These are phyloP conservation scores for Monilinia fructicola DNA, from an alignment of 2,329 filamentous ascomycete species.

Conservation along the genomic window DNA sequence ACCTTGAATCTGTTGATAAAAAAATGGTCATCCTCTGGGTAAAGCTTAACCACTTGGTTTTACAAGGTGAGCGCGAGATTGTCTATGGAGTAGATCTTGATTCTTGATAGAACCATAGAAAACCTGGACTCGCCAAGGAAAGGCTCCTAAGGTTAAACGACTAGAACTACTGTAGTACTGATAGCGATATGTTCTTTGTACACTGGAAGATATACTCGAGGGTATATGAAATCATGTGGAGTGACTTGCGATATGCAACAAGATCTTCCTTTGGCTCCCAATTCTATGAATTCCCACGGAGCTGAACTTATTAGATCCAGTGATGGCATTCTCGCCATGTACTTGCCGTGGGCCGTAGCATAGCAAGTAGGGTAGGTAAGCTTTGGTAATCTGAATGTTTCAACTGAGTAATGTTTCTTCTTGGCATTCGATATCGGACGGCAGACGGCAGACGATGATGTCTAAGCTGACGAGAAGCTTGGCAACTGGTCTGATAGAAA, in stretches of 20 bases:
- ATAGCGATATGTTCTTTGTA: neutral
- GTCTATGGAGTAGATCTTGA: neutral
- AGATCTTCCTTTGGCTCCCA: neutral
- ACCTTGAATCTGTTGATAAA: neutral
- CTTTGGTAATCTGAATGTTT: neutral
- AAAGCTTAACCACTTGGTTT: neutral
- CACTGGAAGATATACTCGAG: neutral
- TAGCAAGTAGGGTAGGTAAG: no score
- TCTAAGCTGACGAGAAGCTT: no score
- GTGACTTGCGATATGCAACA: conserved; percentile 7
- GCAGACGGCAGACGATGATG: no score
- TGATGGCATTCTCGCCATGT: neutral
- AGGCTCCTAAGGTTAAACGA: neutral
- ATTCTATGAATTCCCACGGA: neutral
- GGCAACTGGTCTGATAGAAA: no score
- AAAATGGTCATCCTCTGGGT: neutral
- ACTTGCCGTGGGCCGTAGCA: neutral
- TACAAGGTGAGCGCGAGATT: neutral
- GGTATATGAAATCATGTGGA: neutral
- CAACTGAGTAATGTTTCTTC: neutral
- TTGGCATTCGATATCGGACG: neutral
- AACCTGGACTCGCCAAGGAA: neutral
- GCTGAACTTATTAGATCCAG: neutral
- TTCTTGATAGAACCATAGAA: no score
- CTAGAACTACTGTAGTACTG: no score